A percentile compares a stretch with the other conserved stretches of the same genome.
Conservation (phyloP, 176 grass and related monocot genomes). For the Carex littledalei region DNA sequence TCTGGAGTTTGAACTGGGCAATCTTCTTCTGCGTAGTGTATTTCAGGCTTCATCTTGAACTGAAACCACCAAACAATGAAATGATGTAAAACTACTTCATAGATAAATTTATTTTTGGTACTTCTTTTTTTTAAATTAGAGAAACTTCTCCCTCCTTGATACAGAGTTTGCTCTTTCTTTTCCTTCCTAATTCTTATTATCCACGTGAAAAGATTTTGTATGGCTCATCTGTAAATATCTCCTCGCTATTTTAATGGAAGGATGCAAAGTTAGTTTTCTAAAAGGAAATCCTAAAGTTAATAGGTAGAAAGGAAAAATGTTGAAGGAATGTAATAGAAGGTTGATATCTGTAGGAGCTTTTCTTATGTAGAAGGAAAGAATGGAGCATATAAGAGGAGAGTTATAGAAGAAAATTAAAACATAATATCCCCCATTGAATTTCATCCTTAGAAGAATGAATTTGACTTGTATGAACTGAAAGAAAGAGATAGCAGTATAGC, state of each 20-base stretch:
- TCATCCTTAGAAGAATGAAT: neutral
- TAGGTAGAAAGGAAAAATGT: neutral
- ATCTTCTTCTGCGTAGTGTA: constrained; percentile 85
- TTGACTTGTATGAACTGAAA: neutral
- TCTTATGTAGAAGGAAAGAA: neutral
- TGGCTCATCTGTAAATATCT: neutral
- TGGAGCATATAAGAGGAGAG: neutral
- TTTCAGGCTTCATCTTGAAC: constrained; percentile 98
- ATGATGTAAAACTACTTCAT: neutral
- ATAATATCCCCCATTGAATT: neutral
- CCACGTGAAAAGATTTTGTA: neutral
- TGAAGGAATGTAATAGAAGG: neutral
- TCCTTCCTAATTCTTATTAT: neutral
- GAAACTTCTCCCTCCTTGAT: neutral
- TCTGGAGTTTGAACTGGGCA: constrained; percentile 82
- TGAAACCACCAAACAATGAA: constrained; percentile 34
- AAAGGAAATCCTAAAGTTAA: neutral
- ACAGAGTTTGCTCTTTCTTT: neutral
- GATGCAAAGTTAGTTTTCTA: neutral
- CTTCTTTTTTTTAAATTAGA: neutral
- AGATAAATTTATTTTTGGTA: neutral
- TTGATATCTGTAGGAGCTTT: neutral
- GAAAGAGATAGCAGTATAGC: neutral
- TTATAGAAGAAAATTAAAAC: neutral
- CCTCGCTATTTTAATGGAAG: neutral